phyloP scores from a whole-genome alignment of 495 filamentous ascomycete genomes.

The Aspergillus olivimuriae region DNA sequence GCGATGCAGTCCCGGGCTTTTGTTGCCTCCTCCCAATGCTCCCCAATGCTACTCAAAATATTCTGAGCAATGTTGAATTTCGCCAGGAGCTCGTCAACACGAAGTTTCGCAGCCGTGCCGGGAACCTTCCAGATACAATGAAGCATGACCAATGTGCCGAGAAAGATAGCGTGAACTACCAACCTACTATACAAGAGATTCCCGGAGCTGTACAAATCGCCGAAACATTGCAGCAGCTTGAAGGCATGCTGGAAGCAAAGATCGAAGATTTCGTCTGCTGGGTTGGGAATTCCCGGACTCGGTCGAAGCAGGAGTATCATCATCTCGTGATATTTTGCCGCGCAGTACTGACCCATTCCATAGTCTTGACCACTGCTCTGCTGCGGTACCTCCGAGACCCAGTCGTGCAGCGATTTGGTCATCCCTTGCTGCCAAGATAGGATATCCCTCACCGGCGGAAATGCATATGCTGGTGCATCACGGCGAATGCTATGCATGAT shows the following conservation, averaged over 20 bases:
- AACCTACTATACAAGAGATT: constrained; percentile 34
- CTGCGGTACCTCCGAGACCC: constrained; percentile 25
- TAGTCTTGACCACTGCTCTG: constrained; percentile 9
- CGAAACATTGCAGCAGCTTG: constrained; percentile 26
- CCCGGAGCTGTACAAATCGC: constrained; percentile 29
- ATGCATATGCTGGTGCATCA: constrained; percentile 32
- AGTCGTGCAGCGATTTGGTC: constrained; percentile 24
- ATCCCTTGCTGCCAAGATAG: constrained; percentile 35
- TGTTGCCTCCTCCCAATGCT: constrained; percentile 40
- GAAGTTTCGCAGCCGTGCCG: constrained; percentile 22
- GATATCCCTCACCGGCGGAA: constrained; percentile 33
- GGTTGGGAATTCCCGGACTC: constrained; percentile 36
- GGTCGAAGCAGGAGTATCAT: constrained; percentile 38
- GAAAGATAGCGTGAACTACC: constrained; percentile 35
- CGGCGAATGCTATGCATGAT: constrained; percentile 39
- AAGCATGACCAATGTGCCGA: constrained; percentile 36
- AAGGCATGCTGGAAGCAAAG: constrained; percentile 34
- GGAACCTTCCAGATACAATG: constrained; percentile 37
- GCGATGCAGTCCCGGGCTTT: constrained; percentile 38
- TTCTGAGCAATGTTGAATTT: constrained; percentile 32
- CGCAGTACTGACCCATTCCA: constrained; percentile 22
- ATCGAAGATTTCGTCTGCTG: constrained; percentile 26
- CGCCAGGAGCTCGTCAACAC: constrained; percentile 32
- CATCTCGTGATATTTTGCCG: constrained; percentile 37
- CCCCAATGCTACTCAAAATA: constrained; percentile 41